Evolutionary conservation across 352 stramenopile genomes (phyloP).

Genomic region (Phytopythium vexans): DNA sequence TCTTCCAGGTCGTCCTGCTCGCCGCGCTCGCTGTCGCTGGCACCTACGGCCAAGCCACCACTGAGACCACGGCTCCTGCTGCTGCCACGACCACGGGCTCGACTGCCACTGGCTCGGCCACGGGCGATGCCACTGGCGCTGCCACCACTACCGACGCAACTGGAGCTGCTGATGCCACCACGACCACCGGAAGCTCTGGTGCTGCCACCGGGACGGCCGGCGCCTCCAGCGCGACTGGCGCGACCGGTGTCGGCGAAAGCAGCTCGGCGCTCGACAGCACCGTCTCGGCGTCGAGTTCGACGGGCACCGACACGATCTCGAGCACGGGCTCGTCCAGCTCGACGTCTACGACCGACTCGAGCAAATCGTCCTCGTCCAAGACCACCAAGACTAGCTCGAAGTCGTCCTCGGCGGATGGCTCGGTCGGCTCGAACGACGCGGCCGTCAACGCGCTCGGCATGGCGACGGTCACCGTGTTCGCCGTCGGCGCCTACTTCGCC

Average conservation of each 20-base stretch:
- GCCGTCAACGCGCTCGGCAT: constrained; percentile 13
- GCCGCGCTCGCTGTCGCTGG: constrained; percentile 15
- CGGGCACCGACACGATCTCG: constrained; percentile 5
- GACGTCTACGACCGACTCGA: constrained; percentile 7
- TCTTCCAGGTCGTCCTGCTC: constrained; percentile 15
- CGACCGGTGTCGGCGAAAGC: constrained; percentile 8
- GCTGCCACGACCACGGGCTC: background rate
- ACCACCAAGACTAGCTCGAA: constrained; percentile 3
- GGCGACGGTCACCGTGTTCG: constrained; percentile 12
- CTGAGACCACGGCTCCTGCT: constrained; percentile 7
- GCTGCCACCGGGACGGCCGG: constrained; percentile 2
- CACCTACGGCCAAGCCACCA: constrained; percentile 13
- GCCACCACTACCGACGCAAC: background rate
- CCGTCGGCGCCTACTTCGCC: constrained; percentile 19
- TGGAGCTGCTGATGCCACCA: background rate
- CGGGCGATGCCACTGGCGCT: background rate
- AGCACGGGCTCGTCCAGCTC: constrained; percentile 4
- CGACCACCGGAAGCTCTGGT: background rate
- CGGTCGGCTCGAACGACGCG: constrained; percentile 19
- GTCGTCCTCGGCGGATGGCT: constrained; percentile 4
- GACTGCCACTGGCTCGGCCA: background rate
- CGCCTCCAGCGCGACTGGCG: constrained; percentile 6
- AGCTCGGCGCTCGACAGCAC: constrained; percentile 15
- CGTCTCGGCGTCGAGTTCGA: constrained; percentile 8
- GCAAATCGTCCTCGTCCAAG: background rate